Evolutionary conservation across 176 grass and related monocot species (phyloP).

Genomic region (Hordeum vulgare): MorexV3_pseudomolecules_assembly NC_058518.1:458650673-458651172

Average conservation of each 20-base stretch:
- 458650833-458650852: not conserved
- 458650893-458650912: not conserved
- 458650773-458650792: not conserved
- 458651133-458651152: too few species aligned
- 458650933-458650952: not conserved
- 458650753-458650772: not conserved
- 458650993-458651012: not conserved
- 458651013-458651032: too few species aligned
- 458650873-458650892: conserved; percentile 26
- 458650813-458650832: not conserved
- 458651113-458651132: too few species aligned
- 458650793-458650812: conserved; percentile 20
- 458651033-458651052: too few species aligned
- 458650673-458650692: conserved; percentile 17
- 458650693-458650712: not conserved
- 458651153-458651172: too few species aligned
- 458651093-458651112: too few species aligned
- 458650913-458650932: not conserved
- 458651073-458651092: too few species aligned
- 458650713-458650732: not conserved
- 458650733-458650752: not conserved
- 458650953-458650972: not conserved
- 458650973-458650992: not conserved
- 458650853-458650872: not conserved
- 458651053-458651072: too few species aligned